Evolutionary conservation across 1,284 basidiomycete species (phyloP).

Genomic region (Pseudozyma sp.): DNA sequence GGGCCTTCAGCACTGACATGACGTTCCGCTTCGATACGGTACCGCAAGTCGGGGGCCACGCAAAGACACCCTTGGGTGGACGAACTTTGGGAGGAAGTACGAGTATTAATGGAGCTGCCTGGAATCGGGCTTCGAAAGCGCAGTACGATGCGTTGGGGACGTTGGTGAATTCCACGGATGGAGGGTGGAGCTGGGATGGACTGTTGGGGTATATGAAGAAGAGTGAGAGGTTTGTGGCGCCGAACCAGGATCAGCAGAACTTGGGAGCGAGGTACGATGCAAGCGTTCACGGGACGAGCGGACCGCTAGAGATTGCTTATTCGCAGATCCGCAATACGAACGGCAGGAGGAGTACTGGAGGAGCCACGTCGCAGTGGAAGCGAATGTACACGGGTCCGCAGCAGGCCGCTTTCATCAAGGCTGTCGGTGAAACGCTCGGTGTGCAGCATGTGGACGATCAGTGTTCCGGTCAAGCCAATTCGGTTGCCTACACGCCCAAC

Average conservation of each 20-base stretch:
- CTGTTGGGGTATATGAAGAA: slow-evolving; percentile 74
- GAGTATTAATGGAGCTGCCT: slow-evolving; percentile 75
- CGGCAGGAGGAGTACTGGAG: background rate
- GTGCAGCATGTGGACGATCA: slow-evolving; percentile 72
- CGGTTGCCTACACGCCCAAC: slow-evolving; percentile 73
- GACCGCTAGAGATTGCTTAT: slow-evolving; percentile 73
- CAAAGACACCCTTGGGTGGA: slow-evolving; percentile 71
- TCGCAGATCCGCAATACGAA: slow-evolving; percentile 65
- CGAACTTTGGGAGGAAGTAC: slow-evolving; percentile 75
- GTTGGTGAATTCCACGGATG: slow-evolving; percentile 69
- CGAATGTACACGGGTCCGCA: slow-evolving; percentile 75
- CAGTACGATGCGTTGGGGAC: slow-evolving; percentile 75
- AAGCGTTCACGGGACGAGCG: slow-evolving; percentile 72
- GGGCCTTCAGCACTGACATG: slow-evolving; percentile 72
- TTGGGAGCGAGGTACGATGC: slow-evolving; percentile 72
- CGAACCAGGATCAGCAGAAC: slow-evolving; percentile 72
- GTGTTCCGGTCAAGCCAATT: slow-evolving; percentile 74
- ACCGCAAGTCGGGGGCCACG: slow-evolving; percentile 60
- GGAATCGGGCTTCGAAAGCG: slow-evolving; percentile 74
- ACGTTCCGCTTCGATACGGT: slow-evolving; percentile 74
- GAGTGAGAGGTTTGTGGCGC: slow-evolving; percentile 74
- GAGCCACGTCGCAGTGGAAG: slow-evolving; percentile 46
- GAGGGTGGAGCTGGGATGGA: slow-evolving; percentile 74
- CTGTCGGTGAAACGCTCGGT: slow-evolving; percentile 72
- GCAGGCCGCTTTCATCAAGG: slow-evolving; percentile 73